Evolutionary conservation across 108 stramenopile genomes (phyloP).

Genomic region (Mayamaea pseudoterrestris): DNA sequence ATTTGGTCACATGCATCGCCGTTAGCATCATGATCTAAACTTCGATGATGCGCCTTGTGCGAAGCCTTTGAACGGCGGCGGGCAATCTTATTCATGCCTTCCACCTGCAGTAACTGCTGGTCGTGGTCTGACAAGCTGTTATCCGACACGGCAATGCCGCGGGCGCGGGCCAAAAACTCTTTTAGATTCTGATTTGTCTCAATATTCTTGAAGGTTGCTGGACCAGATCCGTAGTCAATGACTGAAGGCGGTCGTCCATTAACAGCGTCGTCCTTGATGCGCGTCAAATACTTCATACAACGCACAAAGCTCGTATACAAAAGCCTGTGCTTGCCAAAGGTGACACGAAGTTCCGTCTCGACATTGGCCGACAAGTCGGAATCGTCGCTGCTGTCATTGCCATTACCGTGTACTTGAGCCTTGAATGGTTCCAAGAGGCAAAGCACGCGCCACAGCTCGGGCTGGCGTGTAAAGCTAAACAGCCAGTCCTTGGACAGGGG

Average conservation of each 20-base stretch:
- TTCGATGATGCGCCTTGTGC: too few relatives aligned
- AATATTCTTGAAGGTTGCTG: constrained; percentile 12
- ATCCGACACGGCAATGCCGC: constrained; percentile 5
- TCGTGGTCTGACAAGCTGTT: constrained; percentile 3
- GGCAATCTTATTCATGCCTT: too few relatives aligned
- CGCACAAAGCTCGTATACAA: constrained; percentile 66
- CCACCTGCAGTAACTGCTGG: not conserved
- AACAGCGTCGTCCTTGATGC: constrained; percentile 49
- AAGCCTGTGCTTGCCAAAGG: constrained; percentile 48
- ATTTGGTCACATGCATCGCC: too few relatives aligned
- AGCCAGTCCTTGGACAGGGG: constrained; percentile 67
- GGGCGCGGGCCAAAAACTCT: constrained; percentile 20
- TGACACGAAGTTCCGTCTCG: not conserved
- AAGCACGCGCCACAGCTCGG: constrained; percentile 68
- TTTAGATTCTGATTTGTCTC: constrained; percentile 15
- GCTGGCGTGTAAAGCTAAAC: constrained; percentile 41
- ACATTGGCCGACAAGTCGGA: not conserved
- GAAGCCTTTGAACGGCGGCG: too few relatives aligned
- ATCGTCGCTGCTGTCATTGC: constrained; percentile 7
- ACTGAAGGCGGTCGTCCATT: constrained; percentile 40
- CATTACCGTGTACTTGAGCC: constrained; percentile 37
- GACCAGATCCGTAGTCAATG: constrained; percentile 11
- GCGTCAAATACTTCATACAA: constrained; percentile 61
- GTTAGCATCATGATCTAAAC: too few relatives aligned
- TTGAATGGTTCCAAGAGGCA: constrained; percentile 72